Percentiles rank a stretch among this genome's conserved stretches.
Evolutionary conservation across 1,284 basidiomycete genomes (phyloP).

Genomic region (Puccinia coronata): DNA sequence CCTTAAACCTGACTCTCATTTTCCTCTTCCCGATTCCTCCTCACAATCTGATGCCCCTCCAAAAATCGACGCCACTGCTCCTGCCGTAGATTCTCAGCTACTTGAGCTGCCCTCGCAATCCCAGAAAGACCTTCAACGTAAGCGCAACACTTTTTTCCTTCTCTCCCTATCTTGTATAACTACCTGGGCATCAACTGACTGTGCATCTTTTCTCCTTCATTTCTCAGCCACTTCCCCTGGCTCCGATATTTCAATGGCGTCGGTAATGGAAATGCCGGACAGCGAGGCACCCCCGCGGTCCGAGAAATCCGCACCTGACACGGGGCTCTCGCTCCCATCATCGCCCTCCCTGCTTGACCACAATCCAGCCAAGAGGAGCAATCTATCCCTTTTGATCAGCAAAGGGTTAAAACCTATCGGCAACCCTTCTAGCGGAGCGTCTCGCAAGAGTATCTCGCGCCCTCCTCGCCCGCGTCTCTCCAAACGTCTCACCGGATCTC

Average conservation of each 20-base stretch:
- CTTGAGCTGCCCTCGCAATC: conserved; percentile 4
- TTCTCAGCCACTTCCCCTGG: background rate
- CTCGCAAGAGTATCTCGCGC: background rate
- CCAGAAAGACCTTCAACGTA: background rate
- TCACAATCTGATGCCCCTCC: background rate
- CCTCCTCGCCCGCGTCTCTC: conserved; percentile 7
- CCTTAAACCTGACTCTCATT: background rate
- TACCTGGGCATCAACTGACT: background rate
- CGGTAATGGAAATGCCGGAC: background rate
- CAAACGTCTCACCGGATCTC: conserved; percentile 25
- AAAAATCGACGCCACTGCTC: background rate
- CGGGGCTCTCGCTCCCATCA: background rate
- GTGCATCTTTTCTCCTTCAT: background rate
- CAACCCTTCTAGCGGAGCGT: conserved; percentile 4
- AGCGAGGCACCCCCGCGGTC: background rate
- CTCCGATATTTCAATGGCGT: conserved; percentile 20
- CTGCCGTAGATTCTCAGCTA: background rate
- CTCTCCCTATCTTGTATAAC: background rate
- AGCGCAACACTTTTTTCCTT: background rate
- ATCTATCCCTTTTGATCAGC: conserved; percentile 7
- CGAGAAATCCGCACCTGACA: background rate
- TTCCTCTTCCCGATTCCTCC: background rate
- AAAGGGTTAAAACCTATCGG: conserved; percentile 14
- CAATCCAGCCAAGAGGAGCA: conserved; percentile 6
- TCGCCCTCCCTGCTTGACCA: background rate